These are phyloP conservation scores for Cicer chorassanicum DNA, from an alignment of 306 rosid genomes.

Conservation along the genomic window DNA sequence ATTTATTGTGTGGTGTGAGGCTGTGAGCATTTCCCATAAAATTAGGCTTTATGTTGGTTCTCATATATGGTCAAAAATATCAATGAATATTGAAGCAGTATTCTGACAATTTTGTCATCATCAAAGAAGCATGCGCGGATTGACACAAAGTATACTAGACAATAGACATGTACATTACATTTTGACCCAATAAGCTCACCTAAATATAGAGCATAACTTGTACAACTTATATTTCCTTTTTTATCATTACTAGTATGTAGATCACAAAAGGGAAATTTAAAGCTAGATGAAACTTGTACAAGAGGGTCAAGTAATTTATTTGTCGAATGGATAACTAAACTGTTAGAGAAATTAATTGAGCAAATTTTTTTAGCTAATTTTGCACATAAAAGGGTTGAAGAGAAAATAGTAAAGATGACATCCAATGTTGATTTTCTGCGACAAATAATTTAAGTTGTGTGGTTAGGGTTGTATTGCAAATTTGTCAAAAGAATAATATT, in stretches of 20 bases:
- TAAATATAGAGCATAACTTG: slow-evolving; percentile 29
- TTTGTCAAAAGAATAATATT: too few species aligned
- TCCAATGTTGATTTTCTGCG: slow-evolving; percentile 25
- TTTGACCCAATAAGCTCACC: slow-evolving; percentile 26
- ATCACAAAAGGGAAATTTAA: slow-evolving; percentile 8
- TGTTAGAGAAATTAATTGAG: not conserved
- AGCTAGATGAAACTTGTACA: slow-evolving; percentile 23
- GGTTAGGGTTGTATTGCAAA: slow-evolving; percentile 1
- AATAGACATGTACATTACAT: slow-evolving; percentile 32
- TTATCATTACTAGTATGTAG: not conserved
- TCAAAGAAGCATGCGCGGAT: slow-evolving; percentile 64
- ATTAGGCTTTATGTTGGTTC: slow-evolving; percentile 46
- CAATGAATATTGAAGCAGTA: slow-evolving; percentile 47
- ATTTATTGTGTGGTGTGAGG: slow-evolving; percentile 46
- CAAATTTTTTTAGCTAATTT: slow-evolving; percentile 24
- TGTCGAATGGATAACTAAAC: not conserved
- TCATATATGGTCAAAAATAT: slow-evolving; percentile 51
- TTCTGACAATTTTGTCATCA: slow-evolving; percentile 66
- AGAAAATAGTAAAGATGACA: slow-evolving; percentile 24
- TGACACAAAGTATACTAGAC: slow-evolving; percentile 47
- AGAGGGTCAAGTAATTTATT: slow-evolving; percentile 27
- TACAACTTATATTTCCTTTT: not conserved
- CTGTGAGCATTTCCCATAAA: slow-evolving; percentile 51
- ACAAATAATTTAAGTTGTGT: slow-evolving; percentile 36
- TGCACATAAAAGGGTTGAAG: not conserved